Percentiles rank a stretch among this genome's conserved stretches.
phyloP scores from a whole-genome alignment of 768 basidiomycete species.

The Glaciozyma antarctica region DNA sequence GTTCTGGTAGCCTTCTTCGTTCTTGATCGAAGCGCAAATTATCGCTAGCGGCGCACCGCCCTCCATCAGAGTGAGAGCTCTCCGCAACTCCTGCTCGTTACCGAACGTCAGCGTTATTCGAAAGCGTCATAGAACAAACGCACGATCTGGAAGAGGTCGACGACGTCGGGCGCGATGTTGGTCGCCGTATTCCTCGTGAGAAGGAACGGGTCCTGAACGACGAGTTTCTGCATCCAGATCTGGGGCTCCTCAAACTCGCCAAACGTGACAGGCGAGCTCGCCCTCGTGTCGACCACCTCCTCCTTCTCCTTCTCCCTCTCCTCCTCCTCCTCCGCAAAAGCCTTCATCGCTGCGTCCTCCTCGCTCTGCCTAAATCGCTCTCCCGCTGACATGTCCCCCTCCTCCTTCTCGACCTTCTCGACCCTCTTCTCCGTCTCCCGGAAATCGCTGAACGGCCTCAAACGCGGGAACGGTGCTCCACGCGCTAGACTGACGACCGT shows the following conservation, averaged over 20 bases:
- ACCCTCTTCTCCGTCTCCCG: background rate
- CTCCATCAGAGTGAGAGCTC: constrained; percentile 24
- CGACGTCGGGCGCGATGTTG: constrained; percentile 27
- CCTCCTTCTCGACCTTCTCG: background rate
- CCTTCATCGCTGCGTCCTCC: constrained; percentile 1
- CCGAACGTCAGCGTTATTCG: background rate
- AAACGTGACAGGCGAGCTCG: constrained; percentile 23
- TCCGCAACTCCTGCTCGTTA: constrained; percentile 24
- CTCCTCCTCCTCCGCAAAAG: background rate
- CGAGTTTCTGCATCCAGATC: constrained; percentile 29
- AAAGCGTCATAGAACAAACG: background rate
- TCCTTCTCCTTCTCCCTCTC: background rate
- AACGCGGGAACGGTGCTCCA: constrained; percentile 13
- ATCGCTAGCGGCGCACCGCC: constrained; percentile 12
- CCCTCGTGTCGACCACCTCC: background rate
- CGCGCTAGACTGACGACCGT: constrained; percentile 18
- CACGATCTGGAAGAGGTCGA: constrained; percentile 25
- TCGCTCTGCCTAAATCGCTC: background rate
- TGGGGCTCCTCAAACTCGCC: constrained; percentile 23
- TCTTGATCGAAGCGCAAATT: constrained; percentile 19
- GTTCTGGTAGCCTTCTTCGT: background rate
- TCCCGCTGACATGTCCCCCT: constrained; percentile 9
- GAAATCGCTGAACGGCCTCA: constrained; percentile 1
- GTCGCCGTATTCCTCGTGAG: constrained; percentile 28
- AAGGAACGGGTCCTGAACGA: constrained; percentile 35